Evolutionary conservation across 208 protist species (phyloP).

Genomic region (Leishmania martiniquensis): DNA sequence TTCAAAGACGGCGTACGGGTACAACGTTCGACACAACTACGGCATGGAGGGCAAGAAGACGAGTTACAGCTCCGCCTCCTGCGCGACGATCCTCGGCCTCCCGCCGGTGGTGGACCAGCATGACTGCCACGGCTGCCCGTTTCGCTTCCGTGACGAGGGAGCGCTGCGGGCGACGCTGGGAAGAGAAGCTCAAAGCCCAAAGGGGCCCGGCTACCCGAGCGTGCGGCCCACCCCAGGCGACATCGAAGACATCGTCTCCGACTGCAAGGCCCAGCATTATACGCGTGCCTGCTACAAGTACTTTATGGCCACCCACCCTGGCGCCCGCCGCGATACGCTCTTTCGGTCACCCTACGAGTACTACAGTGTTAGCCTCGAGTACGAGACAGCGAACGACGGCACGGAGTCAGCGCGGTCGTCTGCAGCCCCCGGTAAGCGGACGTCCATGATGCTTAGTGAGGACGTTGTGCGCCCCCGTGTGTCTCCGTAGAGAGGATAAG

Average conservation of each 20-base stretch:
- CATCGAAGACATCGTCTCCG: conserved; percentile 90
- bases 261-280: conserved; percentile 88
- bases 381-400: conserved; percentile 23
- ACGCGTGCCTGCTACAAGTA: conserved; percentile 92
- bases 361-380: conserved; percentile 69
- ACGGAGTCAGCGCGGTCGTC: conserved; percentile 20
- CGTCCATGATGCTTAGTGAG: conserved; percentile 43
- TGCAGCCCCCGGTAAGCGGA: conserved; percentile 20
- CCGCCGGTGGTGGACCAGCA: conserved; percentile 75
- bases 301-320: conserved; percentile 88
- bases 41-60: conserved; percentile 93
- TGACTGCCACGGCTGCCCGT: conserved; percentile 93
- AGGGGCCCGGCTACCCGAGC: conserved; percentile 46
- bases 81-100: conserved; percentile 81
- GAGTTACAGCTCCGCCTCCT: conserved; percentile 86
- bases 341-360: conserved; percentile 92
- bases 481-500: conserved; percentile 8
- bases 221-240: conserved; percentile 53
- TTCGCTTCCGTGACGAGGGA: conserved; percentile 83
- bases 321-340: conserved; percentile 77
- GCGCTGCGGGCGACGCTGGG: conserved; percentile 54
- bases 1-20: conserved; percentile 88
- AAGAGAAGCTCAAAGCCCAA: conserved; percentile 61
- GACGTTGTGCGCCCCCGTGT: conserved; percentile 47
- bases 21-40: conserved; percentile 93